Conservation (phyloP, 106 monocot species). For the Phalaenopsis equestris region DNA sequence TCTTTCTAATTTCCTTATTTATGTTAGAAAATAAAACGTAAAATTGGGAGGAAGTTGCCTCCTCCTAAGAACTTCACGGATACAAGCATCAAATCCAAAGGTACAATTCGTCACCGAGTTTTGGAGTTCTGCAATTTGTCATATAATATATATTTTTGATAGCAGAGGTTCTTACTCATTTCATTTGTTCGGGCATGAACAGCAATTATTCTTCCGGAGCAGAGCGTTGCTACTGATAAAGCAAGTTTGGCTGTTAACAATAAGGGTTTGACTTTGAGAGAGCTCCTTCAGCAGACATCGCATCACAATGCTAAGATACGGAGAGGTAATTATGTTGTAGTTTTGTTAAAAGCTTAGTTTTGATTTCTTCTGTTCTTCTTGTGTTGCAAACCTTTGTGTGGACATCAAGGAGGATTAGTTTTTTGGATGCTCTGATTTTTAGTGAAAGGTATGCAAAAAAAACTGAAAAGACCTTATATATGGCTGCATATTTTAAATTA, state of each 20-base stretch:
- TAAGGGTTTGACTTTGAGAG: conserved; percentile 76
- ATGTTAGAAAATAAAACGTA: conserved; percentile 70
- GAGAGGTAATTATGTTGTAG: conserved; percentile 29
- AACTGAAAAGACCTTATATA: too few relatives aligned
- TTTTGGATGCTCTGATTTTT: not conserved
- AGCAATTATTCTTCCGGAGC: conserved; percentile 91
- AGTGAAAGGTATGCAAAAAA: too few relatives aligned
- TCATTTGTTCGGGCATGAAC: conserved; percentile 10
- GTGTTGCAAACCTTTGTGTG: not conserved
- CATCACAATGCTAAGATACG: conserved; percentile 85
- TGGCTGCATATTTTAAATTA: too few relatives aligned
- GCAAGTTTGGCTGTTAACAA: conserved; percentile 65
- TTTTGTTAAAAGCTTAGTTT: not conserved
- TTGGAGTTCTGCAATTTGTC: not conserved
- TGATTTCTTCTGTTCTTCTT: not conserved
- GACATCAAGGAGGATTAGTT: not conserved
- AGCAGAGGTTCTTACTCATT: not conserved
- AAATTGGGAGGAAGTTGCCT: conserved; percentile 79
- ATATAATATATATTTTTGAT: too few relatives aligned
- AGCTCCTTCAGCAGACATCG: conserved; percentile 84
- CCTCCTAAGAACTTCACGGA: conserved; percentile 77
- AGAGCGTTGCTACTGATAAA: conserved; percentile 66
- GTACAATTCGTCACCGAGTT: conserved; percentile 8
- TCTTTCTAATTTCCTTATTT: not conserved
- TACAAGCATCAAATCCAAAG: conserved; percentile 75